Evolutionary conservation across 2,329 filamentous ascomycete genomes (phyloP), one percentile per base, ranked within the genome.

Genomic region (Claviceps purpurea): DNA sequence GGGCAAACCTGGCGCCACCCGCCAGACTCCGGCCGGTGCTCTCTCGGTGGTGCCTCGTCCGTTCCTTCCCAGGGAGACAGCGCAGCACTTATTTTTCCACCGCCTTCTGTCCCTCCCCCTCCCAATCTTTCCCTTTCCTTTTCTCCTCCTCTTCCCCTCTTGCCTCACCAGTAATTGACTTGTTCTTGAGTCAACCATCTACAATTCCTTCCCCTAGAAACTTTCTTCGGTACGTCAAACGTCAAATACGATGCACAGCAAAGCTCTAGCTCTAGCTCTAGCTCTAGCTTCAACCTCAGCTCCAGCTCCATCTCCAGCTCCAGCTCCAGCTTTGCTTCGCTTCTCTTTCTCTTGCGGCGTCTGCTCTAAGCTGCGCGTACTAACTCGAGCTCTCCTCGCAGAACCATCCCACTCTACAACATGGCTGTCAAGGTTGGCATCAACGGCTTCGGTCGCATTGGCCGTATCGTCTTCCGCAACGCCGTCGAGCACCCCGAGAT

Each of bases 371-470:
- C 20, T 42, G 37, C 51, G 7, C 42, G 6, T 44, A 18, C 52
- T 53, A 39, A 53, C 49, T 48, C 20, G 48, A 47, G 45, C 54
- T 51, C 40, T 41, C 20, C 20, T 26, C 34, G 26, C 49, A 55
- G 53, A 45, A 52, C 14, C 26, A 22, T 50, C 13, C 37, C 43
- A 57, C 53, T 55, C 55, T 50, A 56, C 64, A 67, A 58, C 62
- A 71, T 71, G 69, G 64, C 68, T 70, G 71, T 77, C 70, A 81
- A 94, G 83, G 88, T 94, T 71, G 89, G 89, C 73, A 96, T 95
- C 85, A 97, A 96, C 86, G 91, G 93, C 74, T 98, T 98, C 81
- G 93, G 93, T 78, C 90, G 93, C 76, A 98, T 98, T 76, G 93
- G 93, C 69, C 87, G 93, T 73, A 96, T 98, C 73, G 85, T 97